These are phyloP conservation scores for Biscogniauxia sp. DNA, from an alignment of 2,329 filamentous ascomycete genomes.

Conservation along the genomic window DNA sequence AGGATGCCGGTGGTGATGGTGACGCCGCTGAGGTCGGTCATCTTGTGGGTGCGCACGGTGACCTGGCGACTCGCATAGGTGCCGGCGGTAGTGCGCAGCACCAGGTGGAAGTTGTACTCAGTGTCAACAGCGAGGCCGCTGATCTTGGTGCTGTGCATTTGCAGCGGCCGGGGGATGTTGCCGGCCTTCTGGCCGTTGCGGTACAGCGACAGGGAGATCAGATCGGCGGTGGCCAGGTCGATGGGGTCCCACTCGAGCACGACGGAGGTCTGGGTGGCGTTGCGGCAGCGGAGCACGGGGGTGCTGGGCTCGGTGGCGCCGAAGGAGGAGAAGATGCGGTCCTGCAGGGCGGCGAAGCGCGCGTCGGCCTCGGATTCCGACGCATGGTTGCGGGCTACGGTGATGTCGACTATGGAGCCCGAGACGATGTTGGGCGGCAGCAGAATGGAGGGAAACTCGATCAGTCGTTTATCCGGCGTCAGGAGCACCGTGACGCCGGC, in stretches of 20 bases:
- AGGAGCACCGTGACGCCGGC: conserved; percentile 95
- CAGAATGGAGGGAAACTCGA: conserved; percentile 97
- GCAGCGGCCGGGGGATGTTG: conserved; percentile 81
- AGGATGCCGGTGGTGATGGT: conserved; percentile 90
- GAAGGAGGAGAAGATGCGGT: conserved; percentile 82
- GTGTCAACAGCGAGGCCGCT: conserved; percentile 94
- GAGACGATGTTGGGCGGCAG: conserved; percentile 93
- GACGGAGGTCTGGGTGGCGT: conserved; percentile 96
- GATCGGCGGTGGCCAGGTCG: conserved; percentile 84
- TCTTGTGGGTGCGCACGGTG: conserved; percentile 89
- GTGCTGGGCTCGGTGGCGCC: conserved; percentile 73
- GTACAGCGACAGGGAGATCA: conserved; percentile 86
- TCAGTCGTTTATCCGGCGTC: conserved; percentile 94
- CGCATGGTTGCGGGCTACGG: conserved; percentile 79
- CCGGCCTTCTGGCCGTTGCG: conserved; percentile 96
- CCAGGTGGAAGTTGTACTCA: conserved; percentile 91
- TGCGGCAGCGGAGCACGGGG: conserved; percentile 84
- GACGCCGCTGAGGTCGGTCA: conserved; percentile 95
- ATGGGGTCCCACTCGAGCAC: conserved; percentile 98
- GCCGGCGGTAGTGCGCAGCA: conserved; percentile 86
- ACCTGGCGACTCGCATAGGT: conserved; percentile 83
- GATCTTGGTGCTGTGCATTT: conserved; percentile 95
- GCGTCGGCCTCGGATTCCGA: conserved; percentile 74
- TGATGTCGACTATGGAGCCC: conserved; percentile 97
- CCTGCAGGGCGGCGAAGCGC: conserved; percentile 81